These are phyloP conservation scores for Agaricus sinodeliciosus DNA, from an alignment of 768 basidiomycete genomes.

Conservation along the genomic window DNA sequence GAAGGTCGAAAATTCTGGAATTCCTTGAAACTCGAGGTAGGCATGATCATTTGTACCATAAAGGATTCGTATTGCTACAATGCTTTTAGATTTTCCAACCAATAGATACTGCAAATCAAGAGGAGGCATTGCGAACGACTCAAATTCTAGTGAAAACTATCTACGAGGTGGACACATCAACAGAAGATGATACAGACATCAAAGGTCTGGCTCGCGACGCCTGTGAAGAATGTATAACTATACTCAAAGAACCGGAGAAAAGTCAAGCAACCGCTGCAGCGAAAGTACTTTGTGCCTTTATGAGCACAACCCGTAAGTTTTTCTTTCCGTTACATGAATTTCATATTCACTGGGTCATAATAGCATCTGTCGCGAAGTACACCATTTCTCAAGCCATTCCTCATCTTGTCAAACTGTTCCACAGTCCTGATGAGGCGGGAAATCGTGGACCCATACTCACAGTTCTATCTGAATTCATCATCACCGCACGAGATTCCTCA, in stretches of 20 bases:
- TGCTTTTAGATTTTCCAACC: slow-evolving; percentile 82
- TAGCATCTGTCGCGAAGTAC: slow-evolving; percentile 65
- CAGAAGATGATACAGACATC: slow-evolving; percentile 31
- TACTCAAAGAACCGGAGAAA: slow-evolving; percentile 89
- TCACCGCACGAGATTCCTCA: slow-evolving; percentile 41
- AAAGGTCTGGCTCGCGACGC: slow-evolving; percentile 66
- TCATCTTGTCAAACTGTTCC: slow-evolving; percentile 72
- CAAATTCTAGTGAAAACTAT: slow-evolving; percentile 72
- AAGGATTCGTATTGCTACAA: not conserved
- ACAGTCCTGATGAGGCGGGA: slow-evolving; percentile 59
- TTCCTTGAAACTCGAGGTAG: slow-evolving; percentile 87
- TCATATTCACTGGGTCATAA: not conserved
- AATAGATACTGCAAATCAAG: slow-evolving; percentile 69
- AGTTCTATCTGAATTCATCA: slow-evolving; percentile 61
- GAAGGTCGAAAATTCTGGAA: slow-evolving; percentile 84
- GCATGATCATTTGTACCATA: slow-evolving; percentile 25
- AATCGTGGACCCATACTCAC: slow-evolving; percentile 62
- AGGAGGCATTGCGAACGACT: slow-evolving; percentile 62
- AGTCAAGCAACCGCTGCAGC: slow-evolving; percentile 84
- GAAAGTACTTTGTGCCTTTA: slow-evolving; percentile 72
- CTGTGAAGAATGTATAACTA: slow-evolving; percentile 72
- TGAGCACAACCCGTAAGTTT: slow-evolving; percentile 70
- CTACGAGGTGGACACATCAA: slow-evolving; percentile 41
- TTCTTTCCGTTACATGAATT: not conserved
- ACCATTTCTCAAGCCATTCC: slow-evolving; percentile 64